These are phyloP conservation scores for Podaxis carcinomalis DNA, from an alignment of 768 basidiomycete genomes.

Conservation along the genomic window DNA sequence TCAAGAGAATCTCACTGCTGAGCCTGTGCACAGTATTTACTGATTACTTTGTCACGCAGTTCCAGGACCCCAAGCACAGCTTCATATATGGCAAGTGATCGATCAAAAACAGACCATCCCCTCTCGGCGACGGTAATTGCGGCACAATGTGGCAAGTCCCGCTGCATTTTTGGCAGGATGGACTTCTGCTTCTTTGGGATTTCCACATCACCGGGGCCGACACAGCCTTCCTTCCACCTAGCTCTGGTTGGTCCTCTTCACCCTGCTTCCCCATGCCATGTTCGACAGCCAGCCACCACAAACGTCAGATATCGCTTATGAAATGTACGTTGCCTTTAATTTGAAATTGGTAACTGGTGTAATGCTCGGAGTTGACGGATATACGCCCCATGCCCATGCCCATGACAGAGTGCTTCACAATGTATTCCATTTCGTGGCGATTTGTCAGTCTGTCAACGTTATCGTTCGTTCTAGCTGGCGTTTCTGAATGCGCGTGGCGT, in stretches of 20 bases:
- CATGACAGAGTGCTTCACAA: constrained; percentile 21
- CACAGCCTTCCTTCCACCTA: not conserved
- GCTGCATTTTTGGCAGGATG: too few relatives aligned
- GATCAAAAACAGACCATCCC: not conserved
- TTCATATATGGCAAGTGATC: not conserved
- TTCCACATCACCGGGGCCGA: not conserved
- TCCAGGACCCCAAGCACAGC: not conserved
- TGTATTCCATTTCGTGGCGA: constrained; percentile 27
- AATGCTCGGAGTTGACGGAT: not conserved
- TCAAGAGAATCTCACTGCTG: too few relatives aligned
- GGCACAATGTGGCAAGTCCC: too few relatives aligned
- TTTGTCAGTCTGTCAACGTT: constrained; percentile 22
- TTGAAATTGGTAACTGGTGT: not conserved
- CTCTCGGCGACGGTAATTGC: too few relatives aligned
- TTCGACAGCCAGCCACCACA: not conserved
- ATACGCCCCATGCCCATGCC: not conserved
- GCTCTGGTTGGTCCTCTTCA: not conserved
- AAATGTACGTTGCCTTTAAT: constrained; percentile 4
- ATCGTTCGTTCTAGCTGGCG: not conserved
- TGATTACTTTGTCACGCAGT: too few relatives aligned
- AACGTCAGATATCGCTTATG: not conserved
- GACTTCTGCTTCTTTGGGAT: not conserved
- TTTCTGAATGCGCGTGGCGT: not conserved
- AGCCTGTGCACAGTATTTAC: too few relatives aligned
- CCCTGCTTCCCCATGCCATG: not conserved